Percentiles rank a stretch among this genome's conserved stretches.
Conservation (phyloP, 495 filamentous ascomycete species). For the Penicillium antarcticum region DNA sequence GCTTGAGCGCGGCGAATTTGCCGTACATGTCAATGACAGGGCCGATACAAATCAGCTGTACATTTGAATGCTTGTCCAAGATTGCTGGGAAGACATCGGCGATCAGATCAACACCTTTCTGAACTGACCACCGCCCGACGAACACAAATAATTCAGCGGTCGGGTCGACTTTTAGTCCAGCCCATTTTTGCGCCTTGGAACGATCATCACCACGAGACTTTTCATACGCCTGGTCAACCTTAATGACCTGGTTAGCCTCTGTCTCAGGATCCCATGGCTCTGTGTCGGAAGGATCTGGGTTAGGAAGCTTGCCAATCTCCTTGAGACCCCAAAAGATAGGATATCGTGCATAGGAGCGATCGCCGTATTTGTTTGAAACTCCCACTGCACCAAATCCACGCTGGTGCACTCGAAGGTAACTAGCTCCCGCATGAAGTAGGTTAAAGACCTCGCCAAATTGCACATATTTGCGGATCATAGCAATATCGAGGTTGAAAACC, state of each 20-base stretch:
- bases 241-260: too few relatives aligned
- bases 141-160: slow-evolving; percentile 73
- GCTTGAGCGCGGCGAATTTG: slow-evolving; percentile 70
- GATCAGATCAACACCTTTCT: slow-evolving; percentile 75
- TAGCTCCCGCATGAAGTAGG: slow-evolving; percentile 68
- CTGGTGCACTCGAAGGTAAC: slow-evolving; percentile 70
- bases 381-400: slow-evolving; percentile 73
- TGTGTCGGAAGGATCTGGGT: slow-evolving; percentile 69
- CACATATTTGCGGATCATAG: slow-evolving; percentile 39
- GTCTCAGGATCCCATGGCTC: too few relatives aligned
- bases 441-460: slow-evolving; percentile 70
- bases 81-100: slow-evolving; percentile 74
- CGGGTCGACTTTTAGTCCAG: slow-evolving; percentile 62
- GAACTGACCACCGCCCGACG: slow-evolving; percentile 74
- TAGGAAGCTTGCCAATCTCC: slow-evolving; percentile 68
- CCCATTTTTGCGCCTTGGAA: slow-evolving; percentile 71
- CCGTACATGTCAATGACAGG: slow-evolving; percentile 77
- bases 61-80: slow-evolving; percentile 61
- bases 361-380: slow-evolving; percentile 72
- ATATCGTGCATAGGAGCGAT: slow-evolving; percentile 70
- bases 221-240: background rate
- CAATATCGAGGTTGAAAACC: slow-evolving; percentile 58
- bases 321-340: slow-evolving; percentile 78
- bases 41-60: slow-evolving; percentile 67
- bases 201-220: background rate